Evolutionary conservation across 164 flowering plant genomes (phyloP), one percentile per base, ranked within the genome.

Genomic region (Vitis vinifera): DNA sequence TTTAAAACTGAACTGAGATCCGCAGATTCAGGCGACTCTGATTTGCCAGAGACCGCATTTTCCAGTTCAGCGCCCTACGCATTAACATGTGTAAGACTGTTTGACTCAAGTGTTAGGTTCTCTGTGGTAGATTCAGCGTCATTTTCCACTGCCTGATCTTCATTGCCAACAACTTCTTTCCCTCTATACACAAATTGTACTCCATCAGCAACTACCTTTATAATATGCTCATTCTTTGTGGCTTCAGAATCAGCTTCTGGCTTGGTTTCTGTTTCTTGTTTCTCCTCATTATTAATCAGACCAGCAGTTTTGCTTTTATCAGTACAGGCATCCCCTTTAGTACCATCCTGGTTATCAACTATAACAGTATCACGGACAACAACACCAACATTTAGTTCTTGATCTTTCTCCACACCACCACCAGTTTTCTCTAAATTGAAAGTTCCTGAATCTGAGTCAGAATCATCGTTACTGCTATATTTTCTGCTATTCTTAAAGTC

Each of bases 381-480:
- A 30, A 50, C n/a, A 50, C 44, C 63, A 1, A 17, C 8, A 11
- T 23, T 48, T 58, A 49, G 13, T 47, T 30, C 50, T 60, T 65
- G 68, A 55, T 55, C 62, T 13, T 75, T 66, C 64, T 65, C 60
- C n/a, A 31, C 65, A 49, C 44, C 57, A 47, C 58, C 69, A 27
- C 63, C 72, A 65, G 31, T 8, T 60, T 64, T 63, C 15, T 47
- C 59, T 60, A 56, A 59, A 75, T 31, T 63, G 19, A 55, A 57
- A 55, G 57, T 66, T 70, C 71, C 81, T 10, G 89, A 85, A 72
- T 85, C 87, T 80, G 79, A 78, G 55, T 85, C 89, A 59, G 82
- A 81, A 65, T 79, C 82, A 65, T 82, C 86, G 71, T 79, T 59
- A 55, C 79, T 68, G 64, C 77, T 79, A 64, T 74, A 52, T 55